Evolutionary conservation across 805 yeast species (phyloP), one percentile per base, ranked within the genome.

Genomic region (Kazachstania bromeliacearum): DNA sequence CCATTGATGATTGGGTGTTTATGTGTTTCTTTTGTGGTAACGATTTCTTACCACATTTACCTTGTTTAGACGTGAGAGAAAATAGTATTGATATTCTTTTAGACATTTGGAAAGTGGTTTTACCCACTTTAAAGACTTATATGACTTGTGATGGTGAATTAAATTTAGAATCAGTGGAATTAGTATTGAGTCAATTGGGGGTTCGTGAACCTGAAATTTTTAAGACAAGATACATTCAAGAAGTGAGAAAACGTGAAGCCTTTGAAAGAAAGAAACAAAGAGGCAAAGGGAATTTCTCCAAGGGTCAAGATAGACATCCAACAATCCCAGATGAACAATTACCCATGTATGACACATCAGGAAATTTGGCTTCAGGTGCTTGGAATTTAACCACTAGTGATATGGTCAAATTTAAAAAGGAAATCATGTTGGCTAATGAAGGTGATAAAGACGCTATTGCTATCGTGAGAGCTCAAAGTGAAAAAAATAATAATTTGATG

Each of bases 21-120:
- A 81, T 92, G 88, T 89, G 97, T 71, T 92, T 92, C 66, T 92
- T 92, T 55, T 94, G 89, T 45, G 99, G 99, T 60, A 92, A 92
- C 56, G 99, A 92, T 75, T 92, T 92, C 70, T 66, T 92, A 51
- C 99, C 99, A 1, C 97, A 89, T 62, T 65, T 92, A 47, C 97
- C 99, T 4, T 78, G 94, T 21, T 70, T 92, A 37, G 96, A 89
- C 51, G 96, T 92, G 29, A 75, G 98, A 48, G 97, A 92, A 59
- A 84, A 85, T 52, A 88, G 96, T 47, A 82, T 92, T 51, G 96
- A 89, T 53, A 66, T 73, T 17, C 63, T 92, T 36, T 79, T 85
- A 9, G 71, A 69, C 27, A 75, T 89, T 33, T 92, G 98, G 98
- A 87, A 88, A 50, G 66, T 71, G 24, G 58, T 71, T 1, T 55